Conservation (phyloP, 1,139 yeast genomes). For the Yamadazyma diospyri region DNA sequence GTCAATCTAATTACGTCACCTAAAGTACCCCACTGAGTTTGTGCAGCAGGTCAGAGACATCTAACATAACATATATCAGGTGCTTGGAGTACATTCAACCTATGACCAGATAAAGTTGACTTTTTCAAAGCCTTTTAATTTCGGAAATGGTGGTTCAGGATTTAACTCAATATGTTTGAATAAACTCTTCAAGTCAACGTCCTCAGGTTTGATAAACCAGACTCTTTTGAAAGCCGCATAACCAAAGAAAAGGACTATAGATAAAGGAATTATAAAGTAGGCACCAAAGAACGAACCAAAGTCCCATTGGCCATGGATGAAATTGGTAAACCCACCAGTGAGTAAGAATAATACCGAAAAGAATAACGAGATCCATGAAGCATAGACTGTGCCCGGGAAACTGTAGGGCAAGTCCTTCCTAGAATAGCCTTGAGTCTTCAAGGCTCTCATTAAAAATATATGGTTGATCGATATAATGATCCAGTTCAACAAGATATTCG, state of each 20-base stretch:
- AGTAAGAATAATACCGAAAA: constrained; percentile 29
- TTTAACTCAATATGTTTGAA: constrained; percentile 32
- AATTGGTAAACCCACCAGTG: constrained; percentile 39
- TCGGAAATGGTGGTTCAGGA: constrained; percentile 33
- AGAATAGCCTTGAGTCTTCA: constrained; percentile 32
- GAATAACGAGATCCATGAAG: constrained; percentile 35
- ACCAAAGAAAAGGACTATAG: constrained; percentile 21
- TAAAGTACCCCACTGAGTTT: too few species aligned
- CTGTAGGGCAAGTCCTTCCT: constrained; percentile 23
- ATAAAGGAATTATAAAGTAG: constrained; percentile 35
- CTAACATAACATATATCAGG: too few species aligned
- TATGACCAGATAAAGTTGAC: constrained; percentile 1
- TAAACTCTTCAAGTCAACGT: constrained; percentile 29
- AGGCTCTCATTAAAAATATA: constrained; percentile 24
- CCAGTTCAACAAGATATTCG: constrained; percentile 39
- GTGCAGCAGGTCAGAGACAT: too few species aligned
- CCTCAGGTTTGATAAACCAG: constrained; percentile 21
- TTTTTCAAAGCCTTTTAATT: constrained; percentile 16
- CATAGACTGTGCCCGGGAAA: constrained; percentile 25
- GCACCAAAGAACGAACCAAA: constrained; percentile 32
- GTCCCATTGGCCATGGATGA: constrained; percentile 32
- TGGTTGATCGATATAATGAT: constrained; percentile 32
- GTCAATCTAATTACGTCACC: too few species aligned
- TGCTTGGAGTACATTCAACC: too few species aligned
- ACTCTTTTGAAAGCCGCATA: constrained; percentile 29